Conservation (phyloP, 495 filamentous ascomycete species). For the Trichoderma reesei region DNA sequence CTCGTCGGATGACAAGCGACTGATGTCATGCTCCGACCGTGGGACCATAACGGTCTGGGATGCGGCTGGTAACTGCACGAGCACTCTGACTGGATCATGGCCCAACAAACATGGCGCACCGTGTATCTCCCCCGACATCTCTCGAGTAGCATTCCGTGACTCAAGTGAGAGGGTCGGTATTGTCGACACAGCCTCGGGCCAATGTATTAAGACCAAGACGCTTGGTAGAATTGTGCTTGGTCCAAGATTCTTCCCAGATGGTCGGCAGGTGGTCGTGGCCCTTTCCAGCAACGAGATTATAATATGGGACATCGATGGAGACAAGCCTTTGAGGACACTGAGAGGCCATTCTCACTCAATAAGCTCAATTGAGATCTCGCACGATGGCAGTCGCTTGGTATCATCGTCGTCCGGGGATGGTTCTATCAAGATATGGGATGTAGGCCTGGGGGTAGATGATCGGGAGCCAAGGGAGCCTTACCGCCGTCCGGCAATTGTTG, state of each 20-base stretch:
- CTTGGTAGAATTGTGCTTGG: neutral
- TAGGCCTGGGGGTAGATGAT: conserved; percentile 13
- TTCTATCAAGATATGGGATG: conserved; percentile 20
- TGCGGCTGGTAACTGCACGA: too few relatives aligned
- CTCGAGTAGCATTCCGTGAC: conserved; percentile 23
- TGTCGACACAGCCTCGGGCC: conserved; percentile 21
- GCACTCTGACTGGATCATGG: too few relatives aligned
- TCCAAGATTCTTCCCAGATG: conserved; percentile 13
- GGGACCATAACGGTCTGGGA: too few relatives aligned
- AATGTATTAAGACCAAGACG: conserved; percentile 5
- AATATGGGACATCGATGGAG: conserved; percentile 25
- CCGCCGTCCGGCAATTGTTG: neutral
- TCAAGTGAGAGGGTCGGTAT: conserved; percentile 25
- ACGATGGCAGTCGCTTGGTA: neutral
- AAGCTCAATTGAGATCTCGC: neutral
- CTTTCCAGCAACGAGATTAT: conserved; percentile 5
- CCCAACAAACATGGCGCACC: too few relatives aligned
- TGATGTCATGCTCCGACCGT: too few relatives aligned
- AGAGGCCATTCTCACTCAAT: conserved; percentile 14
- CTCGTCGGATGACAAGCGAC: conserved; percentile 9
- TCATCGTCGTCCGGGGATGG: conserved; percentile 5
- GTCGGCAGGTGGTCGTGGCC: conserved; percentile 14
- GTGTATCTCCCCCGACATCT: too few relatives aligned
- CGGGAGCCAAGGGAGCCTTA: conserved; percentile 15
- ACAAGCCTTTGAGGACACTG: conserved; percentile 17